Evolutionary conservation across 331 rosid genomes (phyloP).

Genomic region (Quercus lobata): DNA sequence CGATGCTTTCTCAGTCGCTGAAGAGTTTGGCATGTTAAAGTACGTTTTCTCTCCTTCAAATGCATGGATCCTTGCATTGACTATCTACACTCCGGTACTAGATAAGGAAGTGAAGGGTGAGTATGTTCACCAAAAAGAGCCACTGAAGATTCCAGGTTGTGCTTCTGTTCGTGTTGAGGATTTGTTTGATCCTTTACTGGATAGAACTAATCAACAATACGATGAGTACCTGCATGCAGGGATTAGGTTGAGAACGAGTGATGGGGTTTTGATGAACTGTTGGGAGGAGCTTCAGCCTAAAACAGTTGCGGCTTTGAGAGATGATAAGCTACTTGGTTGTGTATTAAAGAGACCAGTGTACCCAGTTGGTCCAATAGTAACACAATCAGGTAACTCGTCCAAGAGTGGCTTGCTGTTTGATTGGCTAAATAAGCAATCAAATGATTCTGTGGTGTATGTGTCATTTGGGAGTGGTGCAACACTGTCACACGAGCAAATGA

Average conservation of each 20-base stretch:
- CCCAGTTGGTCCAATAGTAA: conserved; percentile 31
- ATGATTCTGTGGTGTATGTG: conserved; percentile 47
- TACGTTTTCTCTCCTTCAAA: neutral
- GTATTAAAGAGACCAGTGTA: conserved; percentile 15
- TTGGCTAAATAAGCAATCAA: conserved; percentile 53
- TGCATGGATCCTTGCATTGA: conserved; percentile 34
- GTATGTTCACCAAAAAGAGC: conserved; percentile 11
- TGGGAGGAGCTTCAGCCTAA: conserved; percentile 48
- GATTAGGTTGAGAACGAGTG: neutral
- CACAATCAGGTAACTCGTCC: neutral
- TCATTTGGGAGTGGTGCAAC: conserved; percentile 77
- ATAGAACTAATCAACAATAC: conserved; percentile 5
- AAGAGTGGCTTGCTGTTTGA: neutral
- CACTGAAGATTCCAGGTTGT: conserved; percentile 36
- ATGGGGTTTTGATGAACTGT: conserved; percentile 45
- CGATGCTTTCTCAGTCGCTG: neutral
- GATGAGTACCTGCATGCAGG: neutral
- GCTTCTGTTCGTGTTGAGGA: conserved; percentile 25
- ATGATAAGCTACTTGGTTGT: conserved; percentile 9
- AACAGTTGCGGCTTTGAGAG: conserved; percentile 27
- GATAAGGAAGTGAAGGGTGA: conserved; percentile 10
- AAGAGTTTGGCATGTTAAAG: neutral
- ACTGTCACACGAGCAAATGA: conserved; percentile 41
- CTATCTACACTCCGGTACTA: conserved; percentile 4
- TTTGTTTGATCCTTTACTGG: conserved; percentile 12